A percentile compares a stretch with the other conserved stretches of the same genome.
phyloP scores from a whole-genome alignment of 768 basidiomycete species.

The Lactarius hengduanensis region DNA sequence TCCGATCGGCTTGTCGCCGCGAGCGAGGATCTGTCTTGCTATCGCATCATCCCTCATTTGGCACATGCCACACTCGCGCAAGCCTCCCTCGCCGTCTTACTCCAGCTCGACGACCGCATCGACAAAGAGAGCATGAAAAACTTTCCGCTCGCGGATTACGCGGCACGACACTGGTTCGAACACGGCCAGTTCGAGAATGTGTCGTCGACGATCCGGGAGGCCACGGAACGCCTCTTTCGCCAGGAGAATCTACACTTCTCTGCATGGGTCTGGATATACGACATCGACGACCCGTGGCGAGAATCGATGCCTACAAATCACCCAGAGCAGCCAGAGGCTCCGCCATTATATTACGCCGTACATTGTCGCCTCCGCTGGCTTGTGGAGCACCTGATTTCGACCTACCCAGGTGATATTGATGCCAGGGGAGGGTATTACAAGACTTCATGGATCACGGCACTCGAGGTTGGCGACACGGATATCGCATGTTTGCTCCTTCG shows the following conservation, averaged over 20 bases:
- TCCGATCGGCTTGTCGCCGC: not conserved
- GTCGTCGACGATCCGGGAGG: not conserved
- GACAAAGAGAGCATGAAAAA: not conserved
- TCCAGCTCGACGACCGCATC: not conserved
- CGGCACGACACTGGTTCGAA: not conserved
- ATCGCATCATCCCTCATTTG: not conserved
- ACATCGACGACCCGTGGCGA: not conserved
- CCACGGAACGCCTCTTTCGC: slow-evolving; percentile 1
- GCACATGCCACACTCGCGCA: slow-evolving; percentile 5
- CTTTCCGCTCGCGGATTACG: slow-evolving; percentile 1
- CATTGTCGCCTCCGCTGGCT: not conserved
- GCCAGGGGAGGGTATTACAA: not conserved
- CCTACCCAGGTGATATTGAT: not conserved
- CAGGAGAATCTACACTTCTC: not conserved
- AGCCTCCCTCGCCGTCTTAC: not conserved
- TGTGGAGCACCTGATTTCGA: not conserved
- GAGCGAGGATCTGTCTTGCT: not conserved
- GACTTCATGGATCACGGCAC: not conserved
- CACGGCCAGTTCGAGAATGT: slow-evolving; percentile 2
- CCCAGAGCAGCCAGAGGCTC: not conserved
- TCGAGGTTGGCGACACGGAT: not conserved
- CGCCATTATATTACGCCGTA: slow-evolving; percentile 4
- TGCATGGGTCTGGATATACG: slow-evolving; percentile 3
- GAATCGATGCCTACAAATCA: not conserved
- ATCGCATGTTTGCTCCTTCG: not conserved